phyloP scores from a whole-genome alignment of 345 rosid species.

The Leavenworthia alabamica region DNA sequence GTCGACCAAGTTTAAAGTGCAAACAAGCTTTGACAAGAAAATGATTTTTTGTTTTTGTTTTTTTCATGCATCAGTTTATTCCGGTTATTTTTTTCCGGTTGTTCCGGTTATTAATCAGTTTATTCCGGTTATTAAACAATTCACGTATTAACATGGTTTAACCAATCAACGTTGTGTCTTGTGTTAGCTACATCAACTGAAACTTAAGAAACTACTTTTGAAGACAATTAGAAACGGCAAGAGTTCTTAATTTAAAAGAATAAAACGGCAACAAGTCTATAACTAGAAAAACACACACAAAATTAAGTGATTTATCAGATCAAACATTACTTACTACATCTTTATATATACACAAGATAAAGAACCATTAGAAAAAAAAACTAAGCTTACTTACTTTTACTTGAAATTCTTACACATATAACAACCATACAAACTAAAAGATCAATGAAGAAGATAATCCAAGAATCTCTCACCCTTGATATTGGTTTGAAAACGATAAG shows the following conservation, averaged over 20 bases:
- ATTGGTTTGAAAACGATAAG: constrained; percentile 33
- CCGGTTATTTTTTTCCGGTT: too few species aligned
- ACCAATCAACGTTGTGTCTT: neutral
- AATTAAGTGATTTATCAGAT: constrained; percentile 22
- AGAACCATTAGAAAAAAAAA: constrained; percentile 27
- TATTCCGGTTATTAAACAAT: neutral
- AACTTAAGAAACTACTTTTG: neutral
- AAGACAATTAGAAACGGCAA: constrained; percentile 1
- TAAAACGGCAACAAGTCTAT: constrained; percentile 3
- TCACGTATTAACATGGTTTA: neutral
- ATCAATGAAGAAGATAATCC: neutral
- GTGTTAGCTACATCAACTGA: neutral
- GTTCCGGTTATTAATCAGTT: too few species aligned
- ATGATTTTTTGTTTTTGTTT: neutral
- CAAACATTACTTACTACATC: constrained; percentile 15
- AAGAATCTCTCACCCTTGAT: constrained; percentile 28
- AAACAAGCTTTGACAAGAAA: neutral
- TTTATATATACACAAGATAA: constrained; percentile 31
- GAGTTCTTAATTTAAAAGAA: neutral
- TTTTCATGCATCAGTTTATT: neutral
- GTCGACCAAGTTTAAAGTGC: constrained; percentile 57
- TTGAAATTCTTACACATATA: constrained; percentile 1
- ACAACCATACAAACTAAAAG: constrained; percentile 13
- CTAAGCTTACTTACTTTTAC: constrained; percentile 32
- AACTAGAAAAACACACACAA: neutral